These are phyloP conservation scores for Vaccinium vitisidaea DNA, from an alignment of 148 eudicot species.

Conservation along the genomic window DNA sequence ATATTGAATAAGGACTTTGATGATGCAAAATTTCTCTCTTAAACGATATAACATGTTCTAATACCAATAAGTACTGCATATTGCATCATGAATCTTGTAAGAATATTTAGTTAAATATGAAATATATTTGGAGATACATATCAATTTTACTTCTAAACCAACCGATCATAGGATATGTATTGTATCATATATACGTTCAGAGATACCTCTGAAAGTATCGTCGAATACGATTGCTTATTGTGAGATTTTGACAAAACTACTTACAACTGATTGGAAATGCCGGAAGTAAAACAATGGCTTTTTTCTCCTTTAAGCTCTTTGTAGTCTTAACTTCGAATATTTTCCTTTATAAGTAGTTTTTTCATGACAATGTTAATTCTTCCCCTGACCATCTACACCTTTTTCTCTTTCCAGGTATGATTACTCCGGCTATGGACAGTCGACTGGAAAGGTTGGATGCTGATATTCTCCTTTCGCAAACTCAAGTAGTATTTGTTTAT, in stretches of 20 bases:
- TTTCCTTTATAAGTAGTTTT: neutral
- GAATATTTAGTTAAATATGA: neutral
- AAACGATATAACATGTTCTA: neutral
- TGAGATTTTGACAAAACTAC: neutral
- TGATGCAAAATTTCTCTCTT: neutral
- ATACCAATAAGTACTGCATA: neutral
- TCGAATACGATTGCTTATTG: neutral
- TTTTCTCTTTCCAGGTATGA: conserved; percentile 63
- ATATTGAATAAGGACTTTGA: neutral
- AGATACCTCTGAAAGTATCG: neutral
- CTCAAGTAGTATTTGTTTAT: neutral
- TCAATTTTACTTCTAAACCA: neutral
- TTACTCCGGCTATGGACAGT: conserved; percentile 96
- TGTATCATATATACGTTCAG: neutral
- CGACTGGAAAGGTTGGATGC: conserved; percentile 84
- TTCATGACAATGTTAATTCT: conserved; percentile 1
- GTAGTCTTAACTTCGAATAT: neutral
- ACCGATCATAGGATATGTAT: neutral
- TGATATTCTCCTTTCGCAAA: conserved; percentile 1
- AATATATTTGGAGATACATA: neutral
- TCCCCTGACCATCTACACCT: conserved; percentile 2
- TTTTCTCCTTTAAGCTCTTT: neutral
- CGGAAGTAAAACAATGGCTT: neutral
- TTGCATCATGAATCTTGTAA: neutral
- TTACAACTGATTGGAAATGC: neutral